Percentiles rank a stretch among this genome's conserved stretches.
phyloP scores from a whole-genome alignment of 1,139 yeast species.

The Suhomyces kunorum region DNA sequence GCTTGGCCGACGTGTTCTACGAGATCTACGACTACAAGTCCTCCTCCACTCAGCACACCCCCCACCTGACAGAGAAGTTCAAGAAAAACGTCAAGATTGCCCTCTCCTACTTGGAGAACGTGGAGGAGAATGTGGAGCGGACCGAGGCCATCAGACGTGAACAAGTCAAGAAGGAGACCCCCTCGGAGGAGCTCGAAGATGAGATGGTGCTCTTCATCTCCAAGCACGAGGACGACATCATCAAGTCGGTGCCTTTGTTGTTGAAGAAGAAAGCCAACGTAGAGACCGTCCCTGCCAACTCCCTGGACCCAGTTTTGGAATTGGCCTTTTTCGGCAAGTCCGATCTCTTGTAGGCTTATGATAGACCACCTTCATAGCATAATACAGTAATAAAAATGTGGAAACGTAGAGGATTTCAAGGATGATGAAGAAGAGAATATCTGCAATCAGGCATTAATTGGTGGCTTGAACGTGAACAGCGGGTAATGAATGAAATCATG shows the following conservation, averaged over 20 bases:
- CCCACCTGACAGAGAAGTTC: not conserved
- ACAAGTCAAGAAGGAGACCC: conserved; percentile 3
- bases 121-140: conserved; percentile 2
- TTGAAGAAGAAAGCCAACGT: not conserved
- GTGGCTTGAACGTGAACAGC: too few species aligned
- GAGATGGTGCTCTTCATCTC: not conserved
- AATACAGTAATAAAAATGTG: not conserved
- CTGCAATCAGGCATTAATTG: too few species aligned
- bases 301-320: not conserved
- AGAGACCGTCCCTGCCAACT: conserved; percentile 1
- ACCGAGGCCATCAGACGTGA: conserved; percentile 4
- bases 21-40: conserved; percentile 2
- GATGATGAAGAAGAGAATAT: too few species aligned
- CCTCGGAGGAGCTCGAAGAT: conserved; percentile 2
- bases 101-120: conserved; percentile 2
- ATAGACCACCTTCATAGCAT: too few species aligned
- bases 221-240: conserved; percentile 1
- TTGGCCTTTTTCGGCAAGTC: conserved; percentile 1
- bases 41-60: not conserved
- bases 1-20: conserved; percentile 3
- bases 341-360: not conserved
- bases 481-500: too few species aligned
- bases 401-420: not conserved
- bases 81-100: conserved; percentile 1
- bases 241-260: not conserved